Conservation (phyloP, 1,139 yeast genomes). For the Zhuliangozyma parablackwelliae region DNA sequence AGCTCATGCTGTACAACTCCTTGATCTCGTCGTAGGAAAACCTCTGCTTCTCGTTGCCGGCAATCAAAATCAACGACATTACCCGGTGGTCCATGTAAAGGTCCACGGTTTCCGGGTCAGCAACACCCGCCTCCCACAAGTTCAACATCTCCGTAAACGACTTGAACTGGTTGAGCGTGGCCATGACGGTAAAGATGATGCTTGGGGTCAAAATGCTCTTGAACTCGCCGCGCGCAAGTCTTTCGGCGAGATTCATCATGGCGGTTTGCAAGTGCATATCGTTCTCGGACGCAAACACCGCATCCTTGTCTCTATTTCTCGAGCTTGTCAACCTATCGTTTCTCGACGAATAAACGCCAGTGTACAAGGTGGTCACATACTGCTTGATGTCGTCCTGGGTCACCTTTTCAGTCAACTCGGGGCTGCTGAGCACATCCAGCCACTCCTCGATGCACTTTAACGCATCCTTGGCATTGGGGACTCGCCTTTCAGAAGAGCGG, state of each 20-base stretch:
- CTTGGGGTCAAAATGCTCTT: conserved; percentile 19
- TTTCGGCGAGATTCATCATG: conserved; percentile 30
- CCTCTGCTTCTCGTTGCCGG: conserved; percentile 59
- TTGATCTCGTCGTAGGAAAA: conserved; percentile 54
- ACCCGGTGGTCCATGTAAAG: conserved; percentile 50
- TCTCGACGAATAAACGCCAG: conserved; percentile 6
- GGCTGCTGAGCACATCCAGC: conserved; percentile 25
- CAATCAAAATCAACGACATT: conserved; percentile 68
- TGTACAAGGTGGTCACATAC: conserved; percentile 15
- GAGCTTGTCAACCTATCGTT: conserved; percentile 8
- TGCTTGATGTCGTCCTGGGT: conserved; percentile 22
- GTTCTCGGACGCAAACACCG: conserved; percentile 18
- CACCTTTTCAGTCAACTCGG: conserved; percentile 21
- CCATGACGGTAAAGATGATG: conserved; percentile 28
- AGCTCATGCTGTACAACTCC: conserved; percentile 34
- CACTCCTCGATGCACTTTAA: conserved; percentile 15
- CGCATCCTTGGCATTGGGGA: background rate
- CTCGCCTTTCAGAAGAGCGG: background rate
- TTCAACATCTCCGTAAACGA: conserved; percentile 32
- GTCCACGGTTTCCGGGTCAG: conserved; percentile 17
- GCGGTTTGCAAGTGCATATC: conserved; percentile 31
- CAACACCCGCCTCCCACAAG: conserved; percentile 44
- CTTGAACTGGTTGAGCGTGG: conserved; percentile 23
- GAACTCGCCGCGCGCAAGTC: conserved; percentile 30
- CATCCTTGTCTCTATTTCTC: conserved; percentile 40